Base-by-base conservation (phyloP, 2,329 filamentous ascomycete species). In the Stagonosporopsis tanaceti region DNA sequence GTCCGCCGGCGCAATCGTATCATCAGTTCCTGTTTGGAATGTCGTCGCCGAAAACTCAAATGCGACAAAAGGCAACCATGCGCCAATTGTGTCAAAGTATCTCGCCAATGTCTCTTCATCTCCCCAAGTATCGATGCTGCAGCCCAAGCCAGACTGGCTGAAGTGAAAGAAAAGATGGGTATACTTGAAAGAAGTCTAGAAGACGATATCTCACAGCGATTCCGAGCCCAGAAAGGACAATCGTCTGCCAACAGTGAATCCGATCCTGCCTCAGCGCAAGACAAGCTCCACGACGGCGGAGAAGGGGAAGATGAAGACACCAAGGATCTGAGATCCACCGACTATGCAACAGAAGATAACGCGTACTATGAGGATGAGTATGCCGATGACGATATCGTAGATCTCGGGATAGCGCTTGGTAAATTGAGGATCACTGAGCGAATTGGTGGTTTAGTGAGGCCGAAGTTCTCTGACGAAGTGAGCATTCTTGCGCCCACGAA, bases 131-230 rank as follows among this genome's bases (percentile, higher is more conserved):
- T 90, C n/a, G 89, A 92, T 72, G 83, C 89, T 59, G 85, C 85
- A 7, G 86, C 86, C 50, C 88, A 91, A 74, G 81, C 88, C 65
- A 88, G 87, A 65, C 80, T 93, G 51, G 89, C 88, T 4, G 88
- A 92, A 68, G 88, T 93, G 73, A 93, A 93, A 77, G 90, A 93
- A 73, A 89, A 89, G 75, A 90, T 92, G 75, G 89, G 89, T 25
- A 86, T 85, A 8, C 77, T 92, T 17, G 90, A 92, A 76, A 82
- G 86, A 50, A 85, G 87, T 53, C 80, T 92, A 6, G 90, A 92
- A 74, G 80, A 87, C 40, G 88, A 91, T 71, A 84, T 90, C 28
- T 86, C 85, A 15, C 82, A 82, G 53, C 80, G 77, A 44, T 59
- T 48, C 30, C 57, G 27, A 44, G 9, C 34, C 35, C 54, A 39